phyloP scores from a whole-genome alignment of 345 rosid genomes.

The Eucalyptus curtisii region DNA sequence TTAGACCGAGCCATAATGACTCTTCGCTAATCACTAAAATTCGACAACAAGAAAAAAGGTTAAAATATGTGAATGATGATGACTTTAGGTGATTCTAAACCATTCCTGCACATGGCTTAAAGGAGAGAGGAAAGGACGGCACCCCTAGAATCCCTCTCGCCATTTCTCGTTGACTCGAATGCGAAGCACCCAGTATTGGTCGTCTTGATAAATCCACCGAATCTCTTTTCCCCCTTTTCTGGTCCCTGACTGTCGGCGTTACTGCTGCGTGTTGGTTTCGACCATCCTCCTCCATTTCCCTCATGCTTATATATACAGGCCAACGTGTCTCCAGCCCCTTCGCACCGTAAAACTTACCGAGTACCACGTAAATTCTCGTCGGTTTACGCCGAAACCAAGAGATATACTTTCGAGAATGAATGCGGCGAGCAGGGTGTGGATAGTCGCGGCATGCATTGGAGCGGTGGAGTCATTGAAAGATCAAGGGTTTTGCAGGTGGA shows the following conservation, averaged over 20 bases:
- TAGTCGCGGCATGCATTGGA: not conserved
- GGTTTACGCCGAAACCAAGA: not conserved
- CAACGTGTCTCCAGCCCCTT: not conserved
- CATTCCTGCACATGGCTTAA: not conserved
- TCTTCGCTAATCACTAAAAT: not conserved
- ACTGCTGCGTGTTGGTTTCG: not conserved
- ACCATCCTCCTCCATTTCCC: not conserved
- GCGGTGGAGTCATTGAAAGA: conserved; percentile 3
- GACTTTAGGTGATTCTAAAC: not conserved
- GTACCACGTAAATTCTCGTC: no score
- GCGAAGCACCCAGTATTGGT: not conserved
- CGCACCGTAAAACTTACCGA: not conserved
- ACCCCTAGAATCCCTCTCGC: not conserved
- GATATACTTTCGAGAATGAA: not conserved
- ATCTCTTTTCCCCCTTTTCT: not conserved
- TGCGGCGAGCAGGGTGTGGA: not conserved
- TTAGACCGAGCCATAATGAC: not conserved
- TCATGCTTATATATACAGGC: not conserved
- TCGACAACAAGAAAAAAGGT: not conserved
- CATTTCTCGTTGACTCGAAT: not conserved
- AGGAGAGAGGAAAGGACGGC: not conserved
- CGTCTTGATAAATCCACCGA: not conserved
- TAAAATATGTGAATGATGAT: not conserved
- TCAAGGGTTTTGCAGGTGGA: conserved; percentile 17
- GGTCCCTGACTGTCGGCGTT: not conserved